These are phyloP conservation scores for Geosmithia flava DNA, from an alignment of 2,329 filamentous ascomycete species.

Conservation along the genomic window DNA sequence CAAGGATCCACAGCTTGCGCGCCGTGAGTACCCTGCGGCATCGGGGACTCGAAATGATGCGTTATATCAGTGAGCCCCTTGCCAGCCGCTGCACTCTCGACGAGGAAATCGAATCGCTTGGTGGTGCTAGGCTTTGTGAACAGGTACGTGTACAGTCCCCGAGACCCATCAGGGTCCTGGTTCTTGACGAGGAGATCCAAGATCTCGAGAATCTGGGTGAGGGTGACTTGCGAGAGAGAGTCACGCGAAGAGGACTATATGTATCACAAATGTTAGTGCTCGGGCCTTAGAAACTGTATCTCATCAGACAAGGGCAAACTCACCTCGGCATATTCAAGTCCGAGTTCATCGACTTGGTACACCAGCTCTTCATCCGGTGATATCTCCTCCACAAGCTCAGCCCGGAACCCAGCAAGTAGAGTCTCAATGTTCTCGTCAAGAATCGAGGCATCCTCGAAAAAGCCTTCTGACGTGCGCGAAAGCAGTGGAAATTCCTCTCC, in stretches of 20 bases:
- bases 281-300: neutral
- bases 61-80: constrained; percentile 27
- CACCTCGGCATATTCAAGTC: constrained; percentile 40
- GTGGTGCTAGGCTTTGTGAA: constrained; percentile 24
- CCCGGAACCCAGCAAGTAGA: constrained; percentile 30
- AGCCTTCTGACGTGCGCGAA: constrained; percentile 21
- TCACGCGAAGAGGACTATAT: constrained; percentile 21
- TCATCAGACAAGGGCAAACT: constrained; percentile 5
- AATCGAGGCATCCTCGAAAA: constrained; percentile 29
- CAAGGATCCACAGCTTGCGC: constrained; percentile 5
- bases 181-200: constrained; percentile 30
- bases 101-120: constrained; percentile 24
- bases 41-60: constrained; percentile 20
- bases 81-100: constrained; percentile 27
- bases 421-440: constrained; percentile 30
- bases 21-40: constrained; percentile 7
- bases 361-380: constrained; percentile 32
- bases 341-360: constrained; percentile 38
- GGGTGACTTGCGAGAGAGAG: constrained; percentile 19
- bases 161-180: constrained; percentile 24
- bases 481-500: constrained; percentile 30
- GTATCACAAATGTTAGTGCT: constrained; percentile 6
- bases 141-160: constrained; percentile 27
- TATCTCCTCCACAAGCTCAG: constrained; percentile 32
- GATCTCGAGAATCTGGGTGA: constrained; percentile 27